Base-by-base conservation (phyloP, 495 filamentous ascomycete species). In the Rostrohypoxylon terebratum region DNA sequence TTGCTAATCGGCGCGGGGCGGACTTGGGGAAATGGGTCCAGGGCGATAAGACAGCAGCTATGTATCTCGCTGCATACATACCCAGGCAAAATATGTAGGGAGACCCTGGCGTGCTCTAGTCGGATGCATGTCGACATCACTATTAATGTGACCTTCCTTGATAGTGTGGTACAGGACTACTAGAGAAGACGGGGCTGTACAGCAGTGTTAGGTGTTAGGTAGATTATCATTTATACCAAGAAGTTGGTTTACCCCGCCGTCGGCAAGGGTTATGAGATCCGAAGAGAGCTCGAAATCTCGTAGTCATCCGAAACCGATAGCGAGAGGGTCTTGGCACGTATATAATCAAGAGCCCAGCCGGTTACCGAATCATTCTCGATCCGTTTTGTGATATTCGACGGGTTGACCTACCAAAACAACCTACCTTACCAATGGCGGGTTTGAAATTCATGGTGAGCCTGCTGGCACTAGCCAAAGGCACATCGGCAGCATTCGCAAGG, bases 81-180 rank as follows among this genome's bases (percentile, higher is more conserved):
- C 4, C n/a, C 18, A 45, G 42, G 10, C 2, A 28, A 28, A 28
- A 28, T 28, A 28, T 28, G 28, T 28, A 28, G 28, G 28, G 28
- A 28, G 28, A 28, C 28, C 16, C 50, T 67, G 48, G 58, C 20
- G 63, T 67, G 58, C 63, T 67, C 51, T 38, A 20, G 14, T 40
- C n/a, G 31, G 21, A 45, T 18, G 57, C 25, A 69, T 63, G 51
- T 69, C 66, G 62, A 57, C 38, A 63, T 66, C 45, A 0, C 18
- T 13, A 20, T 31, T 40, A 40, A 66, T 69, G 63, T 45, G 42
- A 67, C 66, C 58, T 74, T 69, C 61, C 65, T 50, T n/a, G 59
- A 47, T 21, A 47, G 51, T 47, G 16, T 33, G 48, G 8, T 63
- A 23, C 23, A 50, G 7, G 31, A 18, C 13, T 34, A 1, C 13